These are phyloP conservation scores for Exophiala lecanii-corni DNA, from an alignment of 2,329 filamentous ascomycete genomes.

Conservation along the genomic window DNA sequence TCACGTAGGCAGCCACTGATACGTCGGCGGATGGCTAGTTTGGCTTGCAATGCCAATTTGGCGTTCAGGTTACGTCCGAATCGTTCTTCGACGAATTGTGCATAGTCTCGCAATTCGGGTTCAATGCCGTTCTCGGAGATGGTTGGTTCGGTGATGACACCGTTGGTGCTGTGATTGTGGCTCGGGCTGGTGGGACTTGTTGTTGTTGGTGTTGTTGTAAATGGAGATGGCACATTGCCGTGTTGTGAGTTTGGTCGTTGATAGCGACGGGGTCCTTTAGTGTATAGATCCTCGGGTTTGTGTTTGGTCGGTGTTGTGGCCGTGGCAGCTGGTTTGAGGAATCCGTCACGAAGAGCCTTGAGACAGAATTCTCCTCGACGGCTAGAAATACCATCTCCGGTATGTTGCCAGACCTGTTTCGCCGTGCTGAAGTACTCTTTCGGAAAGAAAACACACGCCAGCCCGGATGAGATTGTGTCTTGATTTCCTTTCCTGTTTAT, in stretches of 20 bases:
- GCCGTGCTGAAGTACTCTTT: slow-evolving; percentile 63
- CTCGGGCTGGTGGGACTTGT: too few relatives aligned
- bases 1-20: slow-evolving; percentile 81
- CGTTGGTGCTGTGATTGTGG: slow-evolving; percentile 31
- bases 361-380: slow-evolving; percentile 87
- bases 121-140: slow-evolving; percentile 20
- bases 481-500: slow-evolving; percentile 40
- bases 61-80: slow-evolving; percentile 88
- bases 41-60: slow-evolving; percentile 73
- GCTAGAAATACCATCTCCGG: slow-evolving; percentile 87
- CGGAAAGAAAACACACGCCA: slow-evolving; percentile 69
- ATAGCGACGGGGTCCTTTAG: slow-evolving; percentile 76
- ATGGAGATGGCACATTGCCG: slow-evolving; percentile 30
- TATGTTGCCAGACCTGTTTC: slow-evolving; percentile 98
- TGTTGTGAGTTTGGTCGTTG: slow-evolving; percentile 59
- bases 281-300: slow-evolving; percentile 31
- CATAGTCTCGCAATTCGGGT: slow-evolving; percentile 59
- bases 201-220: slow-evolving; percentile 29
- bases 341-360: slow-evolving; percentile 64
- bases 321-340: slow-evolving; percentile 44
- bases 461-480: slow-evolving; percentile 52
- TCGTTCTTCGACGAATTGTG: slow-evolving; percentile 83
- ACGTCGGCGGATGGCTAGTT: slow-evolving; percentile 75
- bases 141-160: slow-evolving; percentile 1
- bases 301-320: slow-evolving; percentile 21